Evolutionary conservation across 2,329 filamentous ascomycete genomes (phyloP).

Genomic region (Colletotrichum aenigma): DNA sequence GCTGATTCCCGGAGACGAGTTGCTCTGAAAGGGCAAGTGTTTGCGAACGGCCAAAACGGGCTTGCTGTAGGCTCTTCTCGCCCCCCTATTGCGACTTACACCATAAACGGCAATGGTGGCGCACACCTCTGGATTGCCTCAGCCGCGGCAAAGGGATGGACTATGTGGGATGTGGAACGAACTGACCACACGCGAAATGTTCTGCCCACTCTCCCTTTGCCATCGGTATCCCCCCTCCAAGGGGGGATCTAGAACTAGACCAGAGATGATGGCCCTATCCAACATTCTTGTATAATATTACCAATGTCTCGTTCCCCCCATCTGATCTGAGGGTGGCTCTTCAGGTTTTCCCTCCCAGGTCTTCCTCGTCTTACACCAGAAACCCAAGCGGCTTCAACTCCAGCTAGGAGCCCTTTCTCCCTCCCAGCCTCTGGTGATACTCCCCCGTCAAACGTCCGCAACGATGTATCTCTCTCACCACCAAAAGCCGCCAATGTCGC

Average conservation of each 20-base stretch:
- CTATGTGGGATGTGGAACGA: background rate
- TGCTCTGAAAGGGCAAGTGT: background rate
- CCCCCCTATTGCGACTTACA: background rate
- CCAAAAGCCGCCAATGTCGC: background rate
- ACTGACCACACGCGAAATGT: background rate
- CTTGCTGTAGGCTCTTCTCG: background rate
- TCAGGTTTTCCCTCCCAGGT: background rate
- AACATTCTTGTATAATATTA: background rate
- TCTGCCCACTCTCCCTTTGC: background rate
- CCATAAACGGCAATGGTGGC: background rate
- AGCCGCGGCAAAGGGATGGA: background rate
- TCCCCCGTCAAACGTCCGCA: background rate
- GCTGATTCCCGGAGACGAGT: background rate
- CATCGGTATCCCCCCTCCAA: background rate
- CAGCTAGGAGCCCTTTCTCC: background rate
- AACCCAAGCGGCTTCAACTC: background rate
- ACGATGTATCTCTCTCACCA: background rate
- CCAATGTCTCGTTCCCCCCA: background rate
- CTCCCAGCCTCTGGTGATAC: background rate
- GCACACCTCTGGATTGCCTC: background rate
- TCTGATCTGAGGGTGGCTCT: background rate
- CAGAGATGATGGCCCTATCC: background rate
- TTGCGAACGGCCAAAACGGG: background rate
- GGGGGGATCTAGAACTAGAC: background rate
- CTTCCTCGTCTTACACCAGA: background rate